Conservation (phyloP, 163 green algal species). For the Prototheca wickerhamii region DNA sequence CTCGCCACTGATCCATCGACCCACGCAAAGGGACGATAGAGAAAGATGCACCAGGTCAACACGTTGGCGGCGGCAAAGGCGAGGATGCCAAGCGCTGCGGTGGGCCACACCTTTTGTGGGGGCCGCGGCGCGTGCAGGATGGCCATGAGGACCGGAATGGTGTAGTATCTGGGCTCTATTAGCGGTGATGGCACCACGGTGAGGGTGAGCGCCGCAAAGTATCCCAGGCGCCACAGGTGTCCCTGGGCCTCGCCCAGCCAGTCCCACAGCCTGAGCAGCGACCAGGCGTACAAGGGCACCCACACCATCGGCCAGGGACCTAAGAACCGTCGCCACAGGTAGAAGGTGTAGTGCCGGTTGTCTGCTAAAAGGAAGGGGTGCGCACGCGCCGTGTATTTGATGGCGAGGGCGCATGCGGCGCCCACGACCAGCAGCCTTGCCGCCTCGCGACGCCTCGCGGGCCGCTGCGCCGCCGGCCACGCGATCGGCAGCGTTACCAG, state of each 20-base stretch:
- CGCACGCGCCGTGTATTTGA: slow-evolving; percentile 41
- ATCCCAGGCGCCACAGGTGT: slow-evolving; percentile 48
- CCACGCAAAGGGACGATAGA: slow-evolving; percentile 51
- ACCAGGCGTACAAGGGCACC: slow-evolving; percentile 40
- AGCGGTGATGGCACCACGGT: no score
- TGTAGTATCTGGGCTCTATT: no score
- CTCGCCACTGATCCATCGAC: slow-evolving; percentile 54
- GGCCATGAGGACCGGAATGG: no score
- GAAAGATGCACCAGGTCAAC: slow-evolving; percentile 53
- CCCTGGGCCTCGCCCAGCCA: slow-evolving; percentile 17
- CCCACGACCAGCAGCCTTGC: background rate
- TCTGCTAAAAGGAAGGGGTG: slow-evolving; percentile 92
- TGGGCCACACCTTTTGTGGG: background rate
- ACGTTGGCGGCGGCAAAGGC: slow-evolving; percentile 41
- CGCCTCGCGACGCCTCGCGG: background rate
- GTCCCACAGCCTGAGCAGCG: slow-evolving; percentile 24
- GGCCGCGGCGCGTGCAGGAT: slow-evolving; percentile 44
- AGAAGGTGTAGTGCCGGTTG: slow-evolving; percentile 93
- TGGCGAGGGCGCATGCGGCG: slow-evolving; percentile 3
- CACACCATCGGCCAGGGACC: slow-evolving; percentile 12
- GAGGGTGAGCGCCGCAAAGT: slow-evolving; percentile 62
- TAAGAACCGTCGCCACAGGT: slow-evolving; percentile 71
- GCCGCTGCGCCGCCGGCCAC: background rate
- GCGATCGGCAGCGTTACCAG: background rate
- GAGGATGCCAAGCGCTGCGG: background rate